Conservation (phyloP, 148 eudicot genomes). For the Polygonum aviculare region DNA sequence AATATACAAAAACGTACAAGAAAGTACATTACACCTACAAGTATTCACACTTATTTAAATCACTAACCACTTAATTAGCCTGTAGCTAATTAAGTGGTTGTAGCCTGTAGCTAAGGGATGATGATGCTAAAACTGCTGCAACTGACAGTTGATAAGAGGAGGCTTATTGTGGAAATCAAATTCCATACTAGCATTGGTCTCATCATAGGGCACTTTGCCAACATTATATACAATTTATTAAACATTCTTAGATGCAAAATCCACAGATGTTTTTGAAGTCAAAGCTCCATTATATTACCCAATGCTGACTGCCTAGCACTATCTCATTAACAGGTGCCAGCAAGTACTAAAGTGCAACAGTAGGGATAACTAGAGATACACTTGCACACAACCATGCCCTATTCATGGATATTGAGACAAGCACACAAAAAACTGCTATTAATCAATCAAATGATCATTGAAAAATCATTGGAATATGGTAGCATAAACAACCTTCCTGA, state of each 20-base stretch:
- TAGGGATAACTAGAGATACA: not conserved
- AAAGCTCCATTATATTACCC: not conserved
- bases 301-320: not conserved
- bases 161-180: slow-evolving; percentile 7
- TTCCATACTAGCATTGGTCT: not conserved
- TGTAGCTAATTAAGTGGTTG: no score
- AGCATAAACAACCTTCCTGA: not conserved
- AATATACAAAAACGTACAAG: no score
- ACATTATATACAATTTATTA: not conserved
- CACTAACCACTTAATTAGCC: no score
- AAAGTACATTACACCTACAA: no score
- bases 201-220: slow-evolving; percentile 7
- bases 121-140: not conserved
- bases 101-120: no score
- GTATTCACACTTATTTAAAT: no score
- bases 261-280: not conserved
- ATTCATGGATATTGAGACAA: not conserved
- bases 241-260: not conserved
- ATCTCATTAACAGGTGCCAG: not conserved
- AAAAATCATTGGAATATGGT: not conserved
- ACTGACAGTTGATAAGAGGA: not conserved
- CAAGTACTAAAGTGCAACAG: not conserved
- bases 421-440: not conserved
- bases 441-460: not conserved
- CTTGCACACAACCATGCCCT: not conserved